Percentiles rank a stretch among this genome's conserved stretches.
phyloP scores from a whole-genome alignment of 495 filamentous ascomycete genomes.

The Neurospora discreta region DNA sequence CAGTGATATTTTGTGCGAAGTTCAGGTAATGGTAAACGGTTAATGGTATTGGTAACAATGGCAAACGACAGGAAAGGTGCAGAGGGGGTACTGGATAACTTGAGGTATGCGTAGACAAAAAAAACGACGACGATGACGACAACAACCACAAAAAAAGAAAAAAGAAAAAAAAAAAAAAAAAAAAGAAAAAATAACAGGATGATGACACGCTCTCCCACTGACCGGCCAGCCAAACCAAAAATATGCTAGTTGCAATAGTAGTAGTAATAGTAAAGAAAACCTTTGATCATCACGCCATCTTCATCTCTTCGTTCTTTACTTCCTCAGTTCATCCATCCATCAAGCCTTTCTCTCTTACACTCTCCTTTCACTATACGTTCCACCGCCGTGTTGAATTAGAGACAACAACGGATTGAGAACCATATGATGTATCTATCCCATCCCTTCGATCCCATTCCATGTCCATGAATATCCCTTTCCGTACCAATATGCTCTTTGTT shows the following conservation, averaged over 20 bases:
- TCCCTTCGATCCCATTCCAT: neutral
- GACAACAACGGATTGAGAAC: neutral
- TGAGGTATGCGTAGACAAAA: neutral
- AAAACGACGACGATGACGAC: neutral
- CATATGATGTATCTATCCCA: neutral
- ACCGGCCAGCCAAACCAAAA: neutral
- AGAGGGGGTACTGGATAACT: neutral
- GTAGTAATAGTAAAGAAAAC: neutral
- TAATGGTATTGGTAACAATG: neutral
- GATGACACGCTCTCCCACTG: neutral
- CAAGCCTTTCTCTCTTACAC: neutral
- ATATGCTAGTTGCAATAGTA: neutral
- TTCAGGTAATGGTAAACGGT: neutral
- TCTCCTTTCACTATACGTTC: neutral
- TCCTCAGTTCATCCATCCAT: neutral
- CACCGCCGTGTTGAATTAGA: neutral
- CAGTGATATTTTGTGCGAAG: no score
- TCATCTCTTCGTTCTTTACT: neutral
- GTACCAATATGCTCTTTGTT: neutral
- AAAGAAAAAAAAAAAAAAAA: neutral
- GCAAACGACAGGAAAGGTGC: neutral
- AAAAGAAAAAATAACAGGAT: neutral
- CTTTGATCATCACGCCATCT: neutral
- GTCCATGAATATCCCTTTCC: neutral
- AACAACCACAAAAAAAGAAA: neutral